Evolutionary conservation across 495 filamentous ascomycete genomes (phyloP), one percentile per base, ranked within the genome.

Genomic region (Aspergillus nanangensis): DNA sequence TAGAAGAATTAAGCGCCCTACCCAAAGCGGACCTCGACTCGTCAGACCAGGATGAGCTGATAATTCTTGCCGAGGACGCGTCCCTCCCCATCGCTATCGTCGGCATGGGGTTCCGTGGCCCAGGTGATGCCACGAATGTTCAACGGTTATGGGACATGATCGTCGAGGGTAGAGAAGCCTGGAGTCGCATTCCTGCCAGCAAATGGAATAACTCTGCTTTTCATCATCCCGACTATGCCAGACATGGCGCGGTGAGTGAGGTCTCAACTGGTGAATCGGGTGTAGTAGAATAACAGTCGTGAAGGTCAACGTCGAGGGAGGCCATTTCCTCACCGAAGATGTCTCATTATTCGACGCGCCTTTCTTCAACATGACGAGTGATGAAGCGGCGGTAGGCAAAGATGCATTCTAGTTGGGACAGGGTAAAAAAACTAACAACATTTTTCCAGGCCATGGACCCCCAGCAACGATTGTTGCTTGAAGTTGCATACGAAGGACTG

Each of bases 391-490:
- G n/a, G n/a, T n/a, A n/a, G n/a, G n/a, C n/a, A n/a, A n/a, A n/a
- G n/a, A n/a, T n/a, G n/a, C n/a, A n/a, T n/a, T n/a, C n/a, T n/a
- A n/a, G n/a, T n/a, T n/a, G n/a, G n/a, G n/a, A n/a, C n/a, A n/a
- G n/a, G n/a, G n/a, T n/a, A n/a, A n/a, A n/a, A n/a, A n/a, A n/a
- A n/a, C n/a, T n/a, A n/a, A n/a, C n/a, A n/a, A n/a, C n/a, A n/a
- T n/a, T n/a, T n/a, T n/a, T n/a, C n/a, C n/a, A n/a, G 17, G 68
- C 75, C 22, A 79, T 81, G 33, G 79, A 84, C 52, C 81, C 80
- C 1, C 73, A 76, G 58, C 77, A 80, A 36, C 63, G 79, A 13
- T 48, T 78, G 36, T 44, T 72, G 11, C 66, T 84, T 19, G 79
- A 83, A 51, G 69, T 70, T 7, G 67, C 76, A 4, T 83, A 79